Base-by-base conservation (phyloP, 768 basidiomycete genomes). In the Termitomyces sp. region DNA sequence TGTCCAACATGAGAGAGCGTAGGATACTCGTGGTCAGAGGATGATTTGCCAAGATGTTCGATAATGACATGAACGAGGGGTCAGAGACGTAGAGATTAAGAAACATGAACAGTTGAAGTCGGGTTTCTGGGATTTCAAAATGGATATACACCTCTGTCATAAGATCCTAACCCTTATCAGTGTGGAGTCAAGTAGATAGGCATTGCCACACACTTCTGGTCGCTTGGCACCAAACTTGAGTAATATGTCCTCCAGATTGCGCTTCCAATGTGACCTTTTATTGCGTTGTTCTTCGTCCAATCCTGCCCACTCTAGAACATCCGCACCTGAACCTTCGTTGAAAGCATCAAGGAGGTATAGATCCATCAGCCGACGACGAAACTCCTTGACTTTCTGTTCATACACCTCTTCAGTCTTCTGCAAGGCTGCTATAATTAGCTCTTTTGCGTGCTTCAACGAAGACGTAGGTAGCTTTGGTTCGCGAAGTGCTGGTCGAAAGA, bases 291-390 rank as follows among this genome's bases (percentile, higher is more conserved):
- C 80, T 61, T 78, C 76, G 64, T 86, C 82, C 55, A 91, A 71
- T 44, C 79, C 81, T 14, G 85, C 85, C 83, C 86, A 87, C 64
- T 92, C 91, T 36, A 93, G 66, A 32, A 85, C 77, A 66, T 93
- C 91, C 45, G 82, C 79, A 3, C 82, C 83, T 4, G 88, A 90
- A 22, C 80, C 81, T 65, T 90, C 90, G 65, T 88, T 87, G 67
- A 80, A 85, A 35, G 85, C 87, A 66, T 92, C 89, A 54, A 90
- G 73, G 18, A 94, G 77, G 66, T 91, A 92, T 18, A 90, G 76
- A 57, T 92, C 88, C 65, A 93, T 70, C 35, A 94, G 70, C 30
- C 82, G 79, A 52, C 84, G 75, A 58, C 88, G 77, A 66, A 93
- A 92, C 53, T 84, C 84, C 28, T 74, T 72, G 18, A 86, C 77